Conservation (phyloP, 306 rosid genomes). For the Styphnolobium japonicum region DNA sequence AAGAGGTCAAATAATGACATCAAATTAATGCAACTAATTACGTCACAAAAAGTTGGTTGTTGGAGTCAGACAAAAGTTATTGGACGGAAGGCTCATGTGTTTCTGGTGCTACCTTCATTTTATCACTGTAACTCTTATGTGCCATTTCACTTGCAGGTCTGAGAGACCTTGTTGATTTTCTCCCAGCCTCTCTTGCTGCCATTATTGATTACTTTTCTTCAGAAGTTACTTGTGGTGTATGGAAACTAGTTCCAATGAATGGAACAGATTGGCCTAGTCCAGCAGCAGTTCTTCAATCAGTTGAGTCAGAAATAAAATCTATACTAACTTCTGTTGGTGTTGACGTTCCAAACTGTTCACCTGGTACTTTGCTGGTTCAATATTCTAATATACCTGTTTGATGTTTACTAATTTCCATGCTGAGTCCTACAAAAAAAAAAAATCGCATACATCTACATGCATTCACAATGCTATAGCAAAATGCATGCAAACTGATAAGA, state of each 20-base stretch:
- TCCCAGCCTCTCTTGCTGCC: conserved; percentile 76
- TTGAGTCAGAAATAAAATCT: conserved; percentile 64
- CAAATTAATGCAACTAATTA: conserved; percentile 20
- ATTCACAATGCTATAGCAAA: not conserved
- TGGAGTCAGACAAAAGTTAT: conserved; percentile 5
- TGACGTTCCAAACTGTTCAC: conserved; percentile 48
- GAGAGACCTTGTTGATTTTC: conserved; percentile 75
- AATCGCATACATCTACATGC: not conserved
- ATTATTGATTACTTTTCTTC: conserved; percentile 76
- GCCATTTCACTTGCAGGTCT: conserved; percentile 61
- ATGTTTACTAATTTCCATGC: conserved; percentile 11
- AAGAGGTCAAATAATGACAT: not conserved
- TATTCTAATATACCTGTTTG: conserved; percentile 17
- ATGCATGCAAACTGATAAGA: too few relatives aligned
- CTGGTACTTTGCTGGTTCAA: conserved; percentile 45
- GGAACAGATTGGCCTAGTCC: conserved; percentile 95
- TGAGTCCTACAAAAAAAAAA: conserved; percentile 7
- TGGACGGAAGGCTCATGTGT: conserved; percentile 1
- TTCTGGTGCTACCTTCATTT: conserved; percentile 25
- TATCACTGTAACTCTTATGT: conserved; percentile 13
- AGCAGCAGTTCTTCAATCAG: conserved; percentile 53
- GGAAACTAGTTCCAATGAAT: conserved; percentile 83
- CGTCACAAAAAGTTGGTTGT: not conserved
- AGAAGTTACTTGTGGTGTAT: conserved; percentile 79
- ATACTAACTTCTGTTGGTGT: conserved; percentile 70